Percentiles rank a stretch among this genome's conserved stretches.
phyloP scores from a whole-genome alignment of 2,329 filamentous ascomycete genomes.

The Penicillium sp. region DNA sequence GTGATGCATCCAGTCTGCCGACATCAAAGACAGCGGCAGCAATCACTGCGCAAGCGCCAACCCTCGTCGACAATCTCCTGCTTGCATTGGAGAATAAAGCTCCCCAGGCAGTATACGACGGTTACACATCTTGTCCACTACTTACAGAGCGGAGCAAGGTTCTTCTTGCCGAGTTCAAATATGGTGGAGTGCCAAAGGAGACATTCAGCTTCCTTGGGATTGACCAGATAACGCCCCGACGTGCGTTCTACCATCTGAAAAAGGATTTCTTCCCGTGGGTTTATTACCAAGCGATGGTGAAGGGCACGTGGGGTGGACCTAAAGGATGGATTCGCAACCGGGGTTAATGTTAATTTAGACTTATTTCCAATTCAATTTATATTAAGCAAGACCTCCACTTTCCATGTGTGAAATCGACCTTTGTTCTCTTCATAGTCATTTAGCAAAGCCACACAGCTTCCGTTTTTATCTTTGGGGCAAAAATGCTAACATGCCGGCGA shows the following conservation, averaged over 20 bases:
- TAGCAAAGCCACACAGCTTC: no score
- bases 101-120: constrained; percentile 50
- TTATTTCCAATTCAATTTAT: no score
- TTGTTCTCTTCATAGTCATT: no score
- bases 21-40: constrained; percentile 59
- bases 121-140: constrained; percentile 58
- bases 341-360: no score
- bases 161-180: constrained; percentile 65
- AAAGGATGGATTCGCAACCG: constrained; percentile 54
- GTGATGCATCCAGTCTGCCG: constrained; percentile 60
- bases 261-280: constrained; percentile 69
- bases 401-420: no score
- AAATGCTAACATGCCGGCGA: no score
- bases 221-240: constrained; percentile 57
- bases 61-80: constrained; percentile 53
- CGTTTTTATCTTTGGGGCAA: no score
- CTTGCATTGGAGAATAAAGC: constrained; percentile 48
- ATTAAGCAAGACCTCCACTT: no score
- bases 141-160: constrained; percentile 61
- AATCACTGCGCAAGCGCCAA: constrained; percentile 52
- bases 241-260: constrained; percentile 62
- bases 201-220: constrained; percentile 59
- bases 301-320: constrained; percentile 62
- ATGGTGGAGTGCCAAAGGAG: constrained; percentile 62
- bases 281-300: constrained; percentile 60